These are phyloP conservation scores for Quercus lobata DNA, from an alignment of 331 rosid species.

Conservation along the genomic window DNA sequence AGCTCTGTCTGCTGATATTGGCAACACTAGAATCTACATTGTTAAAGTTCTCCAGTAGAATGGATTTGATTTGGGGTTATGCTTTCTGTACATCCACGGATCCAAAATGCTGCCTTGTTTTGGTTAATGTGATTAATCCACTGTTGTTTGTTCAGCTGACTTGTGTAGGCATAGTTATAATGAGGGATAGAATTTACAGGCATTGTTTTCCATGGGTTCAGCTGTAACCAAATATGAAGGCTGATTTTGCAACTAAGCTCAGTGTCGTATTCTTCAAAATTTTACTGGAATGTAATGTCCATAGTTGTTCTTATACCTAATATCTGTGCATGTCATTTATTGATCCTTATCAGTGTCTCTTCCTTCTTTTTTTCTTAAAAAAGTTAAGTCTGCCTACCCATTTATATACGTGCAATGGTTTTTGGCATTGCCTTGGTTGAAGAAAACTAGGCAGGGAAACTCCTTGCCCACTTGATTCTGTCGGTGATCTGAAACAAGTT, in stretches of 20 bases:
- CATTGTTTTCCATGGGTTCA: neutral
- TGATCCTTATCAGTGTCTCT: neutral
- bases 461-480: neutral
- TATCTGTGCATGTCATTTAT: neutral
- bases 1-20: neutral
- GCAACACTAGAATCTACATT: neutral
- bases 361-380: neutral
- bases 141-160: neutral
- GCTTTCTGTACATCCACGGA: neutral
- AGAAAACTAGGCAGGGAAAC: neutral
- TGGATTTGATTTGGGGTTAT: neutral
- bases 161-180: neutral
- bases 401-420: neutral
- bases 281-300: neutral
- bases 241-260: neutral
- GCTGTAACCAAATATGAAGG: neutral
- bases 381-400: neutral
- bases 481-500: neutral
- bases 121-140: neutral
- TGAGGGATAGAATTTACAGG: neutral
- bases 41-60: neutral
- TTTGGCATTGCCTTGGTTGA: neutral
- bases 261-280: neutral
- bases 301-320: neutral
- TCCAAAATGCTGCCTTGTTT: neutral